A percentile compares a stretch with the other conserved stretches of the same genome.
Evolutionary conservation across 2,329 filamentous ascomycete genomes (phyloP).

Genomic region (Uncinocarpus reesii): DNA sequence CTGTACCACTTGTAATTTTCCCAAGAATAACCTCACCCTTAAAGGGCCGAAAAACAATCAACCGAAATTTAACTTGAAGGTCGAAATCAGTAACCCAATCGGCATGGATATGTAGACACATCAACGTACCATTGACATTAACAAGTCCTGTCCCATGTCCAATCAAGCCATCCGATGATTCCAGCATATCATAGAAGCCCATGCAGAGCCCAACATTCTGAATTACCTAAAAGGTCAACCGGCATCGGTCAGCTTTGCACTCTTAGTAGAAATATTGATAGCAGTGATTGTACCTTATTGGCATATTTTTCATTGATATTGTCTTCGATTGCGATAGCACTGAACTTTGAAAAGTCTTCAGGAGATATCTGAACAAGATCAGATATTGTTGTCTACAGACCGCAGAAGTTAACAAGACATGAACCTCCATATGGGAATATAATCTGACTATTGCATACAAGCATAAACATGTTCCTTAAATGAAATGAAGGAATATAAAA

Average conservation of each 20-base stretch:
- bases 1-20: slow-evolving; percentile 64
- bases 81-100: too few species aligned
- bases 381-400: slow-evolving; percentile 69
- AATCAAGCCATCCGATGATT: slow-evolving; percentile 84
- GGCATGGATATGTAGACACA: too few species aligned
- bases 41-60: slow-evolving; percentile 91
- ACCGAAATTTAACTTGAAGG: slow-evolving; percentile 90
- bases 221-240: slow-evolving; percentile 52
- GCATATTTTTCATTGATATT: slow-evolving; percentile 96
- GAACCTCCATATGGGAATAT: slow-evolving; percentile 18
- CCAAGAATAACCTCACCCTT: slow-evolving; percentile 86
- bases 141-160: slow-evolving; percentile 85
- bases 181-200: slow-evolving; percentile 81
- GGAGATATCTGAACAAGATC: slow-evolving; percentile 91
- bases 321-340: slow-evolving; percentile 78
- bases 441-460: slow-evolving; percentile 30
- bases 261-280: background rate
- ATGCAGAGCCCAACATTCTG: slow-evolving; percentile 91
- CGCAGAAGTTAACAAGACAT: background rate
- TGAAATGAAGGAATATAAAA: slow-evolving; percentile 1
- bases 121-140: slow-evolving; percentile 91
- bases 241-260: background rate
- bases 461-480: slow-evolving; percentile 39
- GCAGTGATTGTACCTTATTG: slow-evolving; percentile 56
- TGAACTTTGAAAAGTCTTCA: slow-evolving; percentile 72